Evolutionary conservation across 805 yeast species (phyloP).

Genomic region (Cyberlindnera bimundalis): DNA sequence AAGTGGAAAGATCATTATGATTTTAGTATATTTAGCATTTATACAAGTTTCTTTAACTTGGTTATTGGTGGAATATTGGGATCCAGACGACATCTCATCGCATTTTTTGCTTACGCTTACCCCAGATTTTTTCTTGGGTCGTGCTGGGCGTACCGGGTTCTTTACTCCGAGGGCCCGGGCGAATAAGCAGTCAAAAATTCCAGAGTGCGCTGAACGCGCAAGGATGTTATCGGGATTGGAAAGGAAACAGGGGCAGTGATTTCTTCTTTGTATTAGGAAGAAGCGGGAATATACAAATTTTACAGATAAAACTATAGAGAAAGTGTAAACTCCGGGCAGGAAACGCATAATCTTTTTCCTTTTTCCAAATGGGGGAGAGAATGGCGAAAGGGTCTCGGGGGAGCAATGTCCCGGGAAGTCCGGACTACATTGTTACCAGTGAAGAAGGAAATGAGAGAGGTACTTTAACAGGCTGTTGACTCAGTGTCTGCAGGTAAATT

Average conservation of each 20-base stretch:
- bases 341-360: background rate
- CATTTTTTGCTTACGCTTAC: slow-evolving; percentile 8
- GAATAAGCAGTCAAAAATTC: background rate
- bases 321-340: background rate
- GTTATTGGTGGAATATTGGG: no score
- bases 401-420: no score
- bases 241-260: no score
- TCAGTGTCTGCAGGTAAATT: no score
- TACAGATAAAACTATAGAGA: background rate
- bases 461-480: no score
- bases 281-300: no score
- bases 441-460: no score
- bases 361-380: no score
- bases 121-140: slow-evolving; percentile 16
- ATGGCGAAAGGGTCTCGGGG: no score
- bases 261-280: no score
- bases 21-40: background rate
- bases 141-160: slow-evolving; percentile 7
- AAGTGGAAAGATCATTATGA: background rate
- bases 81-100: no score
- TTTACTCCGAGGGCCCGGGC: slow-evolving; percentile 17
- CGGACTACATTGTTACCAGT: no score
- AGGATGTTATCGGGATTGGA: slow-evolving; percentile 9
- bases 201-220: background rate
- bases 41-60: background rate